phyloP scores from a whole-genome alignment of 1,284 basidiomycete genomes.

The Trichosporon ovoides region DNA sequence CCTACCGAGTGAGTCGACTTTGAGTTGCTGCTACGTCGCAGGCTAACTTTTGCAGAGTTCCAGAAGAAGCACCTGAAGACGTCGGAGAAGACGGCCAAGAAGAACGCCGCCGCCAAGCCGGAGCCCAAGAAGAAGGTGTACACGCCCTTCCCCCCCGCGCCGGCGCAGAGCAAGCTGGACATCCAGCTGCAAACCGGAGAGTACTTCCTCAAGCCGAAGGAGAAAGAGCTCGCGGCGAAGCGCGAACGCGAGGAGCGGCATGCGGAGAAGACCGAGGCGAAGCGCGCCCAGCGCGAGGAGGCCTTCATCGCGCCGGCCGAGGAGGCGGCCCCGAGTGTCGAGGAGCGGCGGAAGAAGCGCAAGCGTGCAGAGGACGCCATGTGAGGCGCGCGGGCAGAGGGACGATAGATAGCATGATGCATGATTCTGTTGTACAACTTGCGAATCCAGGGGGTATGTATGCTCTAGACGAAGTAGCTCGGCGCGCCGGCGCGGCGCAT shows the following conservation, averaged over 20 bases:
- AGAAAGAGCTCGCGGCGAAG: constrained; percentile 44
- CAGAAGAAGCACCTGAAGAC: constrained; percentile 86
- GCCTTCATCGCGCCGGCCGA: constrained; percentile 78
- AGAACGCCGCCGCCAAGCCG: constrained; percentile 59
- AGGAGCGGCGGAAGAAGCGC: constrained; percentile 64
- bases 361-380: constrained; percentile 39
- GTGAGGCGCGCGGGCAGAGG: constrained; percentile 2
- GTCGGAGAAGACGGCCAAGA: constrained; percentile 82
- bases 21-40: too few species aligned
- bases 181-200: constrained; percentile 92
- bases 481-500: constrained; percentile 34
- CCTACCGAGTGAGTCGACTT: constrained; percentile 66
- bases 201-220: constrained; percentile 85
- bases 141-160: constrained; percentile 96
- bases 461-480: constrained; percentile 22
- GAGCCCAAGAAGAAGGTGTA: constrained; percentile 70
- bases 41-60: constrained; percentile 68
- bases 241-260: constrained; percentile 56
- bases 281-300: constrained; percentile 70
- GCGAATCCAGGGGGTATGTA: neutral
- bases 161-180: constrained; percentile 91
- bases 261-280: constrained; percentile 63
- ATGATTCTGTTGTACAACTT: constrained; percentile 20
- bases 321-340: constrained; percentile 62
- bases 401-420: constrained; percentile 4